Conservation (phyloP, 164 flowering plant species). For the Euptelea pleiosperma region DNA sequence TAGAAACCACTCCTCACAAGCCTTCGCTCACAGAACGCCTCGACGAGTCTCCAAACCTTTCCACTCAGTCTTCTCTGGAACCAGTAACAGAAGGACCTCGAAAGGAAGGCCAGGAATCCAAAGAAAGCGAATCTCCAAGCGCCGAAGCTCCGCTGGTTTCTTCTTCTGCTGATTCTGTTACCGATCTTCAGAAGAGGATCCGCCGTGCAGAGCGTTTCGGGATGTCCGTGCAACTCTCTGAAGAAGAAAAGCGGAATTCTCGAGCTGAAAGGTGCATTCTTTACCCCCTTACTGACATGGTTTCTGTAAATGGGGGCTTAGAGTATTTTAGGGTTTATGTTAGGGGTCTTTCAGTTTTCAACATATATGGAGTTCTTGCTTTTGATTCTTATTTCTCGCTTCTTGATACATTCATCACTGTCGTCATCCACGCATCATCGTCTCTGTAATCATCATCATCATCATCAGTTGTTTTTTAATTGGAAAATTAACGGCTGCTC, state of each 20-base stretch:
- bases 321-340: constrained; percentile 5
- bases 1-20: neutral
- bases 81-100: constrained; percentile 2
- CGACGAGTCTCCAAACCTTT: too few species aligned
- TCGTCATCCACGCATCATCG: too few species aligned
- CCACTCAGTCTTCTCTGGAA: too few species aligned
- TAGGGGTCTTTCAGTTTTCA: neutral
- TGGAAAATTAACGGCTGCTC: too few species aligned
- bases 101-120: constrained; percentile 25
- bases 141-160: constrained; percentile 11
- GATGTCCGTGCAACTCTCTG: constrained; percentile 52
- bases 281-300: neutral
- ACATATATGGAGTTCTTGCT: neutral
- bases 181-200: constrained; percentile 53
- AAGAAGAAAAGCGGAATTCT: constrained; percentile 57
- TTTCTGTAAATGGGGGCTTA: too few species aligned
- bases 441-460: too few species aligned
- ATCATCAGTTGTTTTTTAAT: too few species aligned
- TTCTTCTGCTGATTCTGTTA: constrained; percentile 9
- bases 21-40: constrained; percentile 3
- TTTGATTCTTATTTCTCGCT: neutral
- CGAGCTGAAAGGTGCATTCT: constrained; percentile 62
- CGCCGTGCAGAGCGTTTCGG: constrained; percentile 79
- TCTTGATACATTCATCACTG: neutral
- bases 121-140: constrained; percentile 5